These are phyloP conservation scores for Infundibulicybe gibba DNA, from an alignment of 768 basidiomycete species.

Conservation along the genomic window DNA sequence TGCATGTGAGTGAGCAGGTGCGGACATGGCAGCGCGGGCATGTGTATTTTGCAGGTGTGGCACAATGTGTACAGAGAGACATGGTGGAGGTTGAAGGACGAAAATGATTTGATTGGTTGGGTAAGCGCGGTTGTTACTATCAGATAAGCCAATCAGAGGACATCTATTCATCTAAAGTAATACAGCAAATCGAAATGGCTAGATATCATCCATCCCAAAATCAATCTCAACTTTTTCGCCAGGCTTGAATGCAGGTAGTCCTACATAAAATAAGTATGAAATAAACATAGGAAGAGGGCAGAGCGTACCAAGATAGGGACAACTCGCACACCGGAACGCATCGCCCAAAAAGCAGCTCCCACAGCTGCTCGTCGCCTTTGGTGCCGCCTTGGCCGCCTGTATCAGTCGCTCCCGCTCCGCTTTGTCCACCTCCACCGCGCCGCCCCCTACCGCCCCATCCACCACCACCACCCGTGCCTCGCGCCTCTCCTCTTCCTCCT, in stretches of 20 bases:
- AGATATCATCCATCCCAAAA: slow-evolving; percentile 88
- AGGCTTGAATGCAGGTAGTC: slow-evolving; percentile 95
- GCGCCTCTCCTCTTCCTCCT: slow-evolving; percentile 79
- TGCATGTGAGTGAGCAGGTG: slow-evolving; percentile 74
- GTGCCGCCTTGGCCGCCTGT: slow-evolving; percentile 64
- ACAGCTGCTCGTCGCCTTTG: slow-evolving; percentile 93
- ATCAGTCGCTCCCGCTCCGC: slow-evolving; percentile 64
- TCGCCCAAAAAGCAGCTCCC: slow-evolving; percentile 98
- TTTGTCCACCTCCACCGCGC: slow-evolving; percentile 52
- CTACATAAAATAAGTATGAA: slow-evolving; percentile 35
- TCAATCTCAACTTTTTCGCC: slow-evolving; percentile 96
- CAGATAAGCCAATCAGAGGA: too few species aligned
- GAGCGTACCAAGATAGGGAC: slow-evolving; percentile 91
- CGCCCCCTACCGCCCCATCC: slow-evolving; percentile 58
- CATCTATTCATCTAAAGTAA: neutral
- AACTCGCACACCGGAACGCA: slow-evolving; percentile 94
- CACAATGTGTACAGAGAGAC: slow-evolving; percentile 47
- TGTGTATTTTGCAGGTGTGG: slow-evolving; percentile 57
- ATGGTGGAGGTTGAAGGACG: too few species aligned
- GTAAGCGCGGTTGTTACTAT: too few species aligned
- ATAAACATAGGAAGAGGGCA: slow-evolving; percentile 1
- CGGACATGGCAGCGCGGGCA: slow-evolving; percentile 73
- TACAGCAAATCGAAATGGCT: slow-evolving; percentile 10
- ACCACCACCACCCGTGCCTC: slow-evolving; percentile 63
- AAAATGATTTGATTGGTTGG: too few species aligned